Evolutionary conservation across 177 flowering plant species (phyloP).

Genomic region (Tripterygium wilfordii): DNA sequence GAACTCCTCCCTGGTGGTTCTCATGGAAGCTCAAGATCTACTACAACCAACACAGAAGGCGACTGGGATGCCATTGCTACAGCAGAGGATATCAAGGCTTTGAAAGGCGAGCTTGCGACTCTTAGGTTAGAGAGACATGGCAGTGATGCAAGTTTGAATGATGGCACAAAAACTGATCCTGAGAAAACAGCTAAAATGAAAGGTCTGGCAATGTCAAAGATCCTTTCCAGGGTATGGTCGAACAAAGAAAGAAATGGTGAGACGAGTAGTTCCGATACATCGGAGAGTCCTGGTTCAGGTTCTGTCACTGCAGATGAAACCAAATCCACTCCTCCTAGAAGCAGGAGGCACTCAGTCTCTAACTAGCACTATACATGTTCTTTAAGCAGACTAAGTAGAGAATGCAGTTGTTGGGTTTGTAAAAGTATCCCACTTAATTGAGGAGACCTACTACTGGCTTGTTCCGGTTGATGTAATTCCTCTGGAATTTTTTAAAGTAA

Average conservation of each 20-base stretch:
- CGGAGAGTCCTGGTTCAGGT: slow-evolving; percentile 62
- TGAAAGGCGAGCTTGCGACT: slow-evolving; percentile 54
- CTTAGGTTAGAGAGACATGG: slow-evolving; percentile 28
- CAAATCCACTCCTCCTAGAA: slow-evolving; percentile 56
- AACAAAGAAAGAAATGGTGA: slow-evolving; percentile 50
- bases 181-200: slow-evolving; percentile 45
- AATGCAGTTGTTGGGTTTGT: too few relatives aligned
- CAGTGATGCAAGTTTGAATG: slow-evolving; percentile 6
- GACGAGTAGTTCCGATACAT: slow-evolving; percentile 65
- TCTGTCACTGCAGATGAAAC: slow-evolving; percentile 47
- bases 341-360: slow-evolving; percentile 42
- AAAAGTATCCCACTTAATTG: too few relatives aligned
- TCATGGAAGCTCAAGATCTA: slow-evolving; percentile 67
- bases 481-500: too few relatives aligned
- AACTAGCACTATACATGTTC: slow-evolving; percentile 2
- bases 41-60: slow-evolving; percentile 59
- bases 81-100: slow-evolving; percentile 49
- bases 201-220: slow-evolving; percentile 44
- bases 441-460: too few relatives aligned
- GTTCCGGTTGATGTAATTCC: too few relatives aligned
- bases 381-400: background rate
- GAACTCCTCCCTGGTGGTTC: slow-evolving; percentile 48
- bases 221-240: slow-evolving; percentile 57
- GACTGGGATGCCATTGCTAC: slow-evolving; percentile 67
- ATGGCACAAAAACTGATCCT: slow-evolving; percentile 15